A percentile compares a stretch with the other conserved stretches of the same genome.
Evolutionary conservation across 2,329 filamentous ascomycete species (phyloP).

Genomic region (Penicillium glabrum): DNA sequence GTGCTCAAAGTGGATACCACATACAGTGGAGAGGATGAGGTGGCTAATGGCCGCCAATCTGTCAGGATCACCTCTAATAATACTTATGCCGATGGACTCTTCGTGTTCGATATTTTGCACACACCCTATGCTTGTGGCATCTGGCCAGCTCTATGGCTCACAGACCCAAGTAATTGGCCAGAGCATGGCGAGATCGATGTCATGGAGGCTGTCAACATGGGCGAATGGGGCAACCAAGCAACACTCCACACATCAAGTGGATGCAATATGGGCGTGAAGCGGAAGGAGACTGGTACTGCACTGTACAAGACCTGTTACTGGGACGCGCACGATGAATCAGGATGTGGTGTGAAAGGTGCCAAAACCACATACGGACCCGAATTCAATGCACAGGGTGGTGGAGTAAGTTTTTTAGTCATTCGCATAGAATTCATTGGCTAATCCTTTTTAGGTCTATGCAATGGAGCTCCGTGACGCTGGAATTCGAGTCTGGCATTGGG

Average conservation of each 20-base stretch:
- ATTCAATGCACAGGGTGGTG: neutral
- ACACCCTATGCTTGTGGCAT: neutral
- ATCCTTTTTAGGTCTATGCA: neutral
- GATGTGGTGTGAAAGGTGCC: neutral
- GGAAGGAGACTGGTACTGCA: neutral
- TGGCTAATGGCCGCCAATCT: neutral
- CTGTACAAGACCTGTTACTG: neutral
- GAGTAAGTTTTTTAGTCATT: neutral
- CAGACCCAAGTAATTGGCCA: neutral
- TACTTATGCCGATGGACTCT: neutral
- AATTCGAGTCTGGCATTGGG: neutral
- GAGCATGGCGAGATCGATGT: neutral
- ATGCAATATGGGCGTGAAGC: neutral
- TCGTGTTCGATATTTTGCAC: neutral
- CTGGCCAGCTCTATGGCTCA: neutral
- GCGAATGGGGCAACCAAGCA: neutral
- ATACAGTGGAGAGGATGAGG: neutral
- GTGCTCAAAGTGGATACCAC: slow-evolving; percentile 51
- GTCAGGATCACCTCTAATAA: neutral
- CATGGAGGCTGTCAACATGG: neutral
- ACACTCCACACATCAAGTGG: neutral
- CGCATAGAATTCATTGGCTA: neutral
- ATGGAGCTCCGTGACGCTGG: neutral
- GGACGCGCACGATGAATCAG: neutral
- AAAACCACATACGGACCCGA: neutral